Conservation (phyloP, 2,329 filamentous ascomycete species). For the Fusarium kyushuense region DNA sequence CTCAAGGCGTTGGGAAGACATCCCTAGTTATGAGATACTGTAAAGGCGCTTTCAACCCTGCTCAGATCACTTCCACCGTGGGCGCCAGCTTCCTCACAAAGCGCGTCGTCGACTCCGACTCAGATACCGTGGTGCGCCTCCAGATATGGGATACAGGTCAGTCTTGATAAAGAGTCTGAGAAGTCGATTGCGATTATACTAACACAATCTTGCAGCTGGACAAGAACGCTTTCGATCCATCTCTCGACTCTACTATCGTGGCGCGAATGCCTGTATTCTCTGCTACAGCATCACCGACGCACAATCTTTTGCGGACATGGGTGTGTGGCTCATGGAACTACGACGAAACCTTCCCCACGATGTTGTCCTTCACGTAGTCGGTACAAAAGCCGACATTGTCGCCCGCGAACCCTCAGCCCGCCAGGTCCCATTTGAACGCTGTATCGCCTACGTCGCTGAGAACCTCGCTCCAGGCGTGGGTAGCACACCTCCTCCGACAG, state of each 20-base stretch:
- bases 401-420: constrained; percentile 82
- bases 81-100: constrained; percentile 85
- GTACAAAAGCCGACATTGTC: constrained; percentile 92
- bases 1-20: constrained; percentile 84
- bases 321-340: constrained; percentile 87
- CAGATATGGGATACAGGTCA: constrained; percentile 94
- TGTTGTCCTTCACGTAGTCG: constrained; percentile 92
- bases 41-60: constrained; percentile 76
- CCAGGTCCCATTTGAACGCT: constrained; percentile 92
- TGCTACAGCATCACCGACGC: constrained; percentile 95
- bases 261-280: constrained; percentile 91
- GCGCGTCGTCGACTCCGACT: constrained; percentile 83
- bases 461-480: constrained; percentile 80
- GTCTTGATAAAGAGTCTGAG: constrained; percentile 6
- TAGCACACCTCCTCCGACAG: constrained; percentile 75
- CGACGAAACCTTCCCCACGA: constrained; percentile 81
- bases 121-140: constrained; percentile 86
- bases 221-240: constrained; percentile 97
- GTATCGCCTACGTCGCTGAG: constrained; percentile 95
- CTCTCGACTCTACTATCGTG: constrained; percentile 94
- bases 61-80: constrained; percentile 76
- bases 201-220: constrained; percentile 66
- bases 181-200: constrained; percentile 7
- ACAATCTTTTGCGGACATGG: constrained; percentile 90
- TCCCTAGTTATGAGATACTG: constrained; percentile 81